Evolutionary conservation across 805 yeast species (phyloP).

Genomic region (Kazachstania bromeliacearum): DNA sequence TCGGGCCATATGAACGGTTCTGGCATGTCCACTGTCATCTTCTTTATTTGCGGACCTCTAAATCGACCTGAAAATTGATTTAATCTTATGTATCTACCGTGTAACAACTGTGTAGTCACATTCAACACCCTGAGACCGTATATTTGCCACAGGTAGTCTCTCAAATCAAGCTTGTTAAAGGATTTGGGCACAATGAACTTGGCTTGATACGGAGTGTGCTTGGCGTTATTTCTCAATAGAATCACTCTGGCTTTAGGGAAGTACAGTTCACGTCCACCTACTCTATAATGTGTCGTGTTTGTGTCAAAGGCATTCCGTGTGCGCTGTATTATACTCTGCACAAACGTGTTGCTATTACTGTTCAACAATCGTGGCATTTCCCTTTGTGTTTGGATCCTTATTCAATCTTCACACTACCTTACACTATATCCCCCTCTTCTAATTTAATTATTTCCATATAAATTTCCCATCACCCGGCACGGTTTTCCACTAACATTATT

Average conservation of each 20-base stretch:
- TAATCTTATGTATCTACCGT: conserved; percentile 57
- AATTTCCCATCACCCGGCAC: no score
- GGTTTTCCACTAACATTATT: no score
- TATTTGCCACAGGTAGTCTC: conserved; percentile 86
- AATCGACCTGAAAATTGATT: conserved; percentile 54
- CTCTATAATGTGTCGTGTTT: conserved; percentile 79
- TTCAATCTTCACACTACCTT: no score
- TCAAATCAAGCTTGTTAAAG: conserved; percentile 85
- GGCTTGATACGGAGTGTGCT: conserved; percentile 94
- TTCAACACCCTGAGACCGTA: conserved; percentile 87
- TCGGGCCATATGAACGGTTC: conserved; percentile 97
- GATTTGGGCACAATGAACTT: conserved; percentile 89
- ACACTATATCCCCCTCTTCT: no score
- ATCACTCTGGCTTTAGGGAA: conserved; percentile 82
- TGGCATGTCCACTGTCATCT: conserved; percentile 93
- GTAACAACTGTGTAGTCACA: conserved; percentile 76
- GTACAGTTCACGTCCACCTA: conserved; percentile 67
- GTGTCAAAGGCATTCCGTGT: no score
- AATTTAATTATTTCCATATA: no score
- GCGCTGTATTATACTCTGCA: no score
- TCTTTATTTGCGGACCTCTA: conserved; percentile 75
- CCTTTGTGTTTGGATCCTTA: no score
- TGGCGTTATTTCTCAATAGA: conserved; percentile 84
- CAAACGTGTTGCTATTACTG: no score
- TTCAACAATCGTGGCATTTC: no score